Base-by-base conservation (phyloP, 1,139 yeast species). In the Debaryomycetaceae sp. region DNA sequence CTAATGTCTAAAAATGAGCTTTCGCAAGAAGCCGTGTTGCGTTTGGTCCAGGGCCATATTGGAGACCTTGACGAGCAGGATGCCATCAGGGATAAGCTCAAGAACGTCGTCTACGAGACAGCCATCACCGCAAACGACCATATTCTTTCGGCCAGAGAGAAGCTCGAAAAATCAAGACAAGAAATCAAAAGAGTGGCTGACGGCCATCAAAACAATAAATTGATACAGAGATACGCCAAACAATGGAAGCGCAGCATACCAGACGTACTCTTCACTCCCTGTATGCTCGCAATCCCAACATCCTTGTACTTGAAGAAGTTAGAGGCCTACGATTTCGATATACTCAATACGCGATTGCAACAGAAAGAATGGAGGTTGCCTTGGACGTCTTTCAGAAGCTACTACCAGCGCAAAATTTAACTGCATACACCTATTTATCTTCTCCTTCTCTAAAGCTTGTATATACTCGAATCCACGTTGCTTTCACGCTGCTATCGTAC, bases 81-180 rank as follows among this genome's bases (percentile, higher is more conserved):
- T 14, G 74, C 56, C 6, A 55, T 66, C 8, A 53, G 69, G 27
- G 71, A 70, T 11, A 66, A 67, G 51, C 59, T 87, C 45, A 75
- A 78, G 49, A 81, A 84, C 55, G 80, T 83, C 8, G 74, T 86
- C 0, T 88, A 78, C 55, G 89, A 84, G 42, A 78, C 86, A 0
- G 88, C 95, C 1, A 78, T 85, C 1, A 67, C 78, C 1, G 95
- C 96, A 1, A 87, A 88, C 63, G 96, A 88, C 60, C 96, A 88
- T 60, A 62, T 88, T 13, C 62, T 87, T 6, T 71, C 90, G 0
- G 91, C 95, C 1, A 66, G 85, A 44, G 61, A 70, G 13, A 80
- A 85, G 53, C 60, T 85, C 17, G 47, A 55, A 1, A 60, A 68
- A 40, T 59, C 76, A 14, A 68, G 66, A 45, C 51, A 52, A 2